Conservation (phyloP, 2,329 filamentous ascomycete genomes). For the Ramichloridium luteum region DNA sequence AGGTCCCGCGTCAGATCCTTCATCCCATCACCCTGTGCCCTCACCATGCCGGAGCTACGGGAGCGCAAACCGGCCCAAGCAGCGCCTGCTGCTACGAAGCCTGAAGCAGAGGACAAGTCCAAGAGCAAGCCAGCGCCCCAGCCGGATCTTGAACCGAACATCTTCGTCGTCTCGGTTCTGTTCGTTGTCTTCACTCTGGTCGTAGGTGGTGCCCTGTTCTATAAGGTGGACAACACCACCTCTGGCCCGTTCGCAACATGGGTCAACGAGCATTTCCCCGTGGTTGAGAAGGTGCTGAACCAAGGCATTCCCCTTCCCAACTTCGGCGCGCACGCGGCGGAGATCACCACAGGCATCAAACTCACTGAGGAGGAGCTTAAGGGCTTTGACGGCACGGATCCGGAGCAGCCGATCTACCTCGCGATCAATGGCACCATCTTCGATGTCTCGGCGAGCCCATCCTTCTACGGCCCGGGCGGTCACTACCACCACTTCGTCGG, state of each 20-base stretch:
- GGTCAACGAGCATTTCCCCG: slow-evolving; percentile 12
- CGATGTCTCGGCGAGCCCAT: slow-evolving; percentile 19
- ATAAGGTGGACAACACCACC: slow-evolving; percentile 15
- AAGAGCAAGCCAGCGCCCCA: slow-evolving; percentile 5
- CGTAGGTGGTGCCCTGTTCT: slow-evolving; percentile 11
- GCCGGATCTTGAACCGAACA: slow-evolving; percentile 14
- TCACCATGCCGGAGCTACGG: slow-evolving; percentile 11
- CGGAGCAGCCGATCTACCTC: slow-evolving; percentile 19
- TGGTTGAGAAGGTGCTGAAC: slow-evolving; percentile 11
- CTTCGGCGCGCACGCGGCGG: slow-evolving; percentile 10
- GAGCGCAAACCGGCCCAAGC: slow-evolving; percentile 9
- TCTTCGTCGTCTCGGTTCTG: slow-evolving; percentile 10
- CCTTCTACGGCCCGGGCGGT: slow-evolving; percentile 22
- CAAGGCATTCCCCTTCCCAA: slow-evolving; percentile 2
- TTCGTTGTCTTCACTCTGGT: slow-evolving; percentile 9
- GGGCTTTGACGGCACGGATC: slow-evolving; percentile 17
- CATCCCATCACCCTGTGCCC: background rate
- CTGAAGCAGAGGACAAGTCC: slow-evolving; percentile 6
- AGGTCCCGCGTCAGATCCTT: background rate
- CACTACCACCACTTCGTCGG: slow-evolving; percentile 22
- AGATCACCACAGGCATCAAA: slow-evolving; percentile 6
- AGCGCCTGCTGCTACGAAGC: background rate
- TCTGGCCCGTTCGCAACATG: slow-evolving; percentile 11
- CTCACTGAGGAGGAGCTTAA: slow-evolving; percentile 16
- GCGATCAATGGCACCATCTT: slow-evolving; percentile 23